Evolutionary conservation across 2,329 filamentous ascomycete genomes (phyloP).

Genomic region (Aspergillus novofumigatus): DNA sequence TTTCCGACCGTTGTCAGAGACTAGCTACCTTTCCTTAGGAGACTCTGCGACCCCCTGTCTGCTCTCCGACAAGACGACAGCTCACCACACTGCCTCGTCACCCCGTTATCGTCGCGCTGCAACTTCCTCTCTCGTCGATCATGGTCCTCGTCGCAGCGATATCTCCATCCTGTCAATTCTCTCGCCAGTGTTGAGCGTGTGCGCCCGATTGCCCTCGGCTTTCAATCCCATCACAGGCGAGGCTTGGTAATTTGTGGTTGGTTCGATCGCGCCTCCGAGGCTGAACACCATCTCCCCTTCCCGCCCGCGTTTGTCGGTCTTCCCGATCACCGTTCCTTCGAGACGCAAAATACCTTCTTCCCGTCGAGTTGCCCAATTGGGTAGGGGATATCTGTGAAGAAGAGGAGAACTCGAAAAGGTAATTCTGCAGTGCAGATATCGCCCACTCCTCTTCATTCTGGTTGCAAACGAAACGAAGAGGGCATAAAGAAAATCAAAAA

Average conservation of each 20-base stretch:
- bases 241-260: conserved; percentile 14
- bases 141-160: conserved; percentile 18
- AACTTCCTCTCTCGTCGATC: conserved; percentile 16
- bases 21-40: not conserved
- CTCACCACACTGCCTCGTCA: not conserved
- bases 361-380: conserved; percentile 19
- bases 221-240: conserved; percentile 1
- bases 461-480: conserved; percentile 9
- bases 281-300: conserved; percentile 10
- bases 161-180: conserved; percentile 18
- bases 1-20: not conserved
- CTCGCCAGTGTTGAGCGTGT: conserved; percentile 18
- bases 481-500: conserved; percentile 11
- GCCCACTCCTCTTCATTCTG: not conserved
- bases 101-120: not conserved
- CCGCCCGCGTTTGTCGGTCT: conserved; percentile 21
- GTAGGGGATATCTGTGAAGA: conserved; percentile 19
- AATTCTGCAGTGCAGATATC: not conserved
- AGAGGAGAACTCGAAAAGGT: conserved; percentile 18
- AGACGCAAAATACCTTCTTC: conserved; percentile 12
- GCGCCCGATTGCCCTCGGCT: not conserved
- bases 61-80: not conserved
- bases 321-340: conserved; percentile 20
- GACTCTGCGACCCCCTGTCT: not conserved
- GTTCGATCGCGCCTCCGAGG: conserved; percentile 19